Percentiles rank a stretch among this genome's conserved stretches.
Conservation (phyloP, 768 basidiomycete species). For the Macrolepiota dolichaula region DNA sequence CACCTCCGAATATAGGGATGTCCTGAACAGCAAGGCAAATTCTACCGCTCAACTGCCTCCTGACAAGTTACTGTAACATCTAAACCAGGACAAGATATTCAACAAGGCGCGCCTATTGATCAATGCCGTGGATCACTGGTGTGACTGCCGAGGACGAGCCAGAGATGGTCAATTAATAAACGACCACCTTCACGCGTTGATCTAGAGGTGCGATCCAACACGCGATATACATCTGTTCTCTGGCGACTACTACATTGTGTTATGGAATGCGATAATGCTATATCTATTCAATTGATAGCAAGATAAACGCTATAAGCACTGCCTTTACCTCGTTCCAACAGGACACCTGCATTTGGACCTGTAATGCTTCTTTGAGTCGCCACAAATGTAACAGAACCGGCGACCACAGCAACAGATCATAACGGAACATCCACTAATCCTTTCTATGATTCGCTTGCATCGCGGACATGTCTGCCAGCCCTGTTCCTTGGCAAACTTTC, state of each 20-base stretch:
- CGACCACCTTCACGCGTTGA: too few species aligned
- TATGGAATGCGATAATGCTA: not conserved
- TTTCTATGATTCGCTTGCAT: conserved; percentile 53
- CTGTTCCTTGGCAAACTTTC: conserved; percentile 37
- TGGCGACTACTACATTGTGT: not conserved
- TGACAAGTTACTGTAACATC: too few species aligned
- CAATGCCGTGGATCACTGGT: too few species aligned
- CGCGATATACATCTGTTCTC: not conserved
- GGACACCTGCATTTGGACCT: not conserved
- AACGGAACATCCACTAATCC: conserved; percentile 55
- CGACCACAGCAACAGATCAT: conserved; percentile 59
- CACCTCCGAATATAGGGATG: too few species aligned
- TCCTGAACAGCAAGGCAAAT: too few species aligned
- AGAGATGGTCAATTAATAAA: too few species aligned
- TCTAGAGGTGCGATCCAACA: not conserved
- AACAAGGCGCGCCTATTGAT: too few species aligned
- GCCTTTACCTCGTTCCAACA: not conserved
- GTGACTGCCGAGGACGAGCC: too few species aligned
- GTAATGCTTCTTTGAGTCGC: conserved; percentile 48
- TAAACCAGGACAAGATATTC: too few species aligned
- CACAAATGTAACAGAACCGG: conserved; percentile 67
- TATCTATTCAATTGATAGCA: not conserved
- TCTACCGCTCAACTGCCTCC: too few species aligned
- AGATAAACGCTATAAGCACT: not conserved
- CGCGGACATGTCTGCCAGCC: conserved; percentile 63